Evolutionary conservation across 2,329 filamentous ascomycete species (phyloP), one percentile per base, ranked within the genome.

Genomic region (Aspergillus puulaauensis): DNA sequence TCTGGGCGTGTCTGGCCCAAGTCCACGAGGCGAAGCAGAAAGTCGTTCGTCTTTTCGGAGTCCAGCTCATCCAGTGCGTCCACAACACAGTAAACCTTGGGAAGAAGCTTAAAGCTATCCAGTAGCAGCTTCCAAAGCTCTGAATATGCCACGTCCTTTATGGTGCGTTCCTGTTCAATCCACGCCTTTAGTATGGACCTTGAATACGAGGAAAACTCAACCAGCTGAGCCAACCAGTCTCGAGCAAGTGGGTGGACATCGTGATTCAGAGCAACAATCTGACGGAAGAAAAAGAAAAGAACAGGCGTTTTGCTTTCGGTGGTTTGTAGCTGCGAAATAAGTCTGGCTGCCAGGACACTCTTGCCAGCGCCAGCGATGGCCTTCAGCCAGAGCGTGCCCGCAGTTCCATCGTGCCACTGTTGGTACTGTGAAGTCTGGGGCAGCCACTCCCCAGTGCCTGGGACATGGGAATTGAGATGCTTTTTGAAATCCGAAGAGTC

Each of bases 51-150:
- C n/a, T 64, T 52, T 7, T 75, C 67, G 70, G 19, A 64, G 40
- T 80, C 75, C 75, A 81, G 80, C 62, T 82, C 79, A 57, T 82
- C 80, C 6, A 81, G 65, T 1, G 78, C 78, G 59, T 80, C 79
- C 0, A 68, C 69, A 4, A 82, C 68, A 31, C 73, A 76, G 47
- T 76, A 80, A 0, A 70, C 75, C 15, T 51, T 35, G 4, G n/a
- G 24, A n/a, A 48, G n/a, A 2, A 19, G 5, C 2, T 2, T 7
- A 7, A 48, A 21, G 9, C 8, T 19, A 8, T 48, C 27, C 8
- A 48, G 31, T 12, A 48, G 15, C 12, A n/a, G n/a, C 45, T 48
- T 6, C 45, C 45, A 48, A 1, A 48, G 31, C 15, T 48, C 45
- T 12, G 31, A 12, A 17, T 37, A 48, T 6, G 45, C 27, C 1